Evolutionary conservation across 164 flowering plant genomes (phyloP), one percentile per base, ranked within the genome.

Genomic region (Chimonanthus salicifolius): DNA sequence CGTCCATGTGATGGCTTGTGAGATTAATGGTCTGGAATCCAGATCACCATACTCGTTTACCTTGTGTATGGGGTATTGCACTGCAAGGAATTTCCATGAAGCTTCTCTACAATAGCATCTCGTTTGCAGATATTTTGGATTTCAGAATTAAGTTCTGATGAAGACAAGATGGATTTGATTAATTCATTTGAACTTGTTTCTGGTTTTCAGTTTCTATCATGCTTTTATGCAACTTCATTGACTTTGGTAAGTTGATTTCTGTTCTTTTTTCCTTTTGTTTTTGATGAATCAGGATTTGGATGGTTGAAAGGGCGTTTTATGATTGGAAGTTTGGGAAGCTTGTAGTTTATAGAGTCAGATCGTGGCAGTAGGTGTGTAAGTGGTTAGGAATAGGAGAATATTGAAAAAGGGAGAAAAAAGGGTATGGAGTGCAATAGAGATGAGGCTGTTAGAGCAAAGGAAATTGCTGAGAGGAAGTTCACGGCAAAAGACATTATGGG

Each of bases 351-450:
- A 68, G 62, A 72, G 7, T 71, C 74, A 45, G 78, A 62, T 33
- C 43, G 64, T 71, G 71, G 76, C 10, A 74, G 80, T 71, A 79
- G 79, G 73, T 7, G 72, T 74, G 47, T 70, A 58, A 62, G 75
- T 67, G 64, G 62, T 66, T 58, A 44, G 48, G 60, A 4, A 11
- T 50, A 64, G 48, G 69, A 62, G 70, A 46, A 16, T 43, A 58
- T 71, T 71, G 21, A 46, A 58, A 46, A 8, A 62, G 5, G 6
- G 54, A 16, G 48, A 16, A 8, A 62, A 49, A 74, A 68, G 54
- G 68, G 21, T 74, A 92, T 92, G 97, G 97, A 92, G 73, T 92
- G 97, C 77, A 92, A 92, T 63, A 89, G 79, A 82, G 95, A 89
- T 72, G 97, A 90, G 75, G 97, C 97, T 44, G 48, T 63, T 45